Conservation (phyloP, 768 basidiomycete species). For the Lactarius sp. region DNA sequence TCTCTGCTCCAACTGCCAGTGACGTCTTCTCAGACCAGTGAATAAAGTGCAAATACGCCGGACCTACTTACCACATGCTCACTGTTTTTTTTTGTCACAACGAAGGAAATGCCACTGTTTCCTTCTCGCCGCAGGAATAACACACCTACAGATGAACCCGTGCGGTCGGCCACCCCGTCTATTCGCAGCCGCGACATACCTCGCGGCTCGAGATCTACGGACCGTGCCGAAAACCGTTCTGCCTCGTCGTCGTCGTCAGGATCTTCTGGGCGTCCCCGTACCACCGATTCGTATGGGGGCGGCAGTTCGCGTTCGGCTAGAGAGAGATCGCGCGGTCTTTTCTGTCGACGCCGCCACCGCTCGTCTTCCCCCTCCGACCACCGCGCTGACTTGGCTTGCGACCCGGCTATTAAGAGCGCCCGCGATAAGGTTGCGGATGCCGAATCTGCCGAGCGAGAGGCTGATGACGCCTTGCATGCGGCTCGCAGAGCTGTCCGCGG, state of each 20-base stretch:
- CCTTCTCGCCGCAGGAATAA: not conserved
- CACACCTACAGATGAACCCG: not conserved
- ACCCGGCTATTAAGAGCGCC: slow-evolving; percentile 38
- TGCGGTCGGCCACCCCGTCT: not conserved
- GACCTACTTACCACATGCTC: not conserved
- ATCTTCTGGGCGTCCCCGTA: not conserved
- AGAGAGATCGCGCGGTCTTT: slow-evolving; percentile 26
- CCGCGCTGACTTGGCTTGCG: slow-evolving; percentile 30
- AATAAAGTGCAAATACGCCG: no score
- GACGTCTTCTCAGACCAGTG: not conserved
- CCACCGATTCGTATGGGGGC: not conserved
- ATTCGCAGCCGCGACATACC: not conserved
- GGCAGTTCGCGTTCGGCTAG: not conserved
- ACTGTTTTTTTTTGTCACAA: no score
- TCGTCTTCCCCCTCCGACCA: slow-evolving; percentile 25
- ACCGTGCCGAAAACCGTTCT: slow-evolving; percentile 3
- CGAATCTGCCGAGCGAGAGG: slow-evolving; percentile 5
- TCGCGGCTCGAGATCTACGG: not conserved
- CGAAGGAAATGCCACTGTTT: not conserved
- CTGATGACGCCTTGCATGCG: not conserved
- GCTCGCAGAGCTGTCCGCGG: slow-evolving; percentile 11
- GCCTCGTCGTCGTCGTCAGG: not conserved
- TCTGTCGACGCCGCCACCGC: slow-evolving; percentile 29
- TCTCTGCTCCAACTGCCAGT: not conserved
- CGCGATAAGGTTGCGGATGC: slow-evolving; percentile 36